These are phyloP conservation scores for Glycine tomentella DNA, from an alignment of 306 rosid species.

Conservation along the genomic window DNA sequence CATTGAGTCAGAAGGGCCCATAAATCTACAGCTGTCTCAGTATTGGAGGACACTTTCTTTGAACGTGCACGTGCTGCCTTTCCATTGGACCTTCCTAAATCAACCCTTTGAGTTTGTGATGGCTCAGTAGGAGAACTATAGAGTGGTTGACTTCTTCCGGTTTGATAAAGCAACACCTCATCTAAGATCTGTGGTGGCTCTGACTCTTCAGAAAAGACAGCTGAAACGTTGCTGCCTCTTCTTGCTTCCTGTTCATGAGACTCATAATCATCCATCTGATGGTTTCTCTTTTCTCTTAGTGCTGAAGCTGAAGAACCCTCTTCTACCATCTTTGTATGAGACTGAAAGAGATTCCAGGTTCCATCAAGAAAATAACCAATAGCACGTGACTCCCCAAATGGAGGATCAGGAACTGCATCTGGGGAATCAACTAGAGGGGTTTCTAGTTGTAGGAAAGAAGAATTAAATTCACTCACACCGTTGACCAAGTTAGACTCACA, in stretches of 20 bases:
- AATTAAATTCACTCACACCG: constrained; percentile 37
- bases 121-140: not conserved
- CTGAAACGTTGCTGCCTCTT: constrained; percentile 59
- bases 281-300: constrained; percentile 49
- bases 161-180: constrained; percentile 49
- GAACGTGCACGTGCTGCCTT: constrained; percentile 45
- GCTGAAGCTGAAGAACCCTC: not conserved
- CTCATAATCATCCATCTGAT: constrained; percentile 35
- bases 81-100: constrained; percentile 38
- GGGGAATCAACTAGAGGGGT: constrained; percentile 44
- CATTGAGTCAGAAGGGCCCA: constrained; percentile 74
- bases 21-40: constrained; percentile 55
- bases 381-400: constrained; percentile 4
- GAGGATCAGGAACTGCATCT: constrained; percentile 39
- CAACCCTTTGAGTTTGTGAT: constrained; percentile 42
- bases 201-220: constrained; percentile 39
- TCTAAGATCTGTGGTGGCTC: constrained; percentile 55
- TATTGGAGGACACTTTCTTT: constrained; percentile 46
- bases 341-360: constrained; percentile 39
- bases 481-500: constrained; percentile 44
- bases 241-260: constrained; percentile 49
- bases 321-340: not conserved
- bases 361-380: constrained; percentile 1
- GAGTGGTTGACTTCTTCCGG: not conserved
- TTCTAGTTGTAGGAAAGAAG: constrained; percentile 25